Base-by-base conservation (phyloP, 208 protist species). In the Crithidia fasciculata region DNA sequence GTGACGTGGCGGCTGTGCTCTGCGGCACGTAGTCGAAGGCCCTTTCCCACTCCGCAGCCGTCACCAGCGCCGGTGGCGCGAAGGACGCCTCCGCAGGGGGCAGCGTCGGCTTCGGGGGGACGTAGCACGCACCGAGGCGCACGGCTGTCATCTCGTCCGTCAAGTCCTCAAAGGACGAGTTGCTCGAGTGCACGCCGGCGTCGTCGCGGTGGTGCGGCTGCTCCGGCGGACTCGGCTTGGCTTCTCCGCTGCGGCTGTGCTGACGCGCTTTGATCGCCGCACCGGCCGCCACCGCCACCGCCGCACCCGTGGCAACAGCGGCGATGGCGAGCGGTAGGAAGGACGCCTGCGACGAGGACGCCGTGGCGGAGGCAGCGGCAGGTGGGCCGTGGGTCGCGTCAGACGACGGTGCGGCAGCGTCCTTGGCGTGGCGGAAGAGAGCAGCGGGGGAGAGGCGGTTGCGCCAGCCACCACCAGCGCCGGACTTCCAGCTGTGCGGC, bases 121-220 rank as follows among this genome's bases (percentile, higher is more conserved):
- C 40, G 74, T 79, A 79, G 36, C 57, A 67, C 7, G 74, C 37
- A 12, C 74, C 74, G n/a, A 73, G 60, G 28, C 66, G 74, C 18
- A 72, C 70, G 39, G 74, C 74, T 6, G 74, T 79, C 74, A 79
- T 74, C 41, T 79, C 74, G 18, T 79, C 74, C 0, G 66, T 50
- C 41, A 79, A 54, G 47, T 79, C 74, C 74, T 79, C 74, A 43
- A 79, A 79, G 28, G 74, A 79, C 37, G 74, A 79, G 47, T n/a
- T 40, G 47, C 74, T 79, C 52, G 74, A 79, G 41, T 18, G 0
- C 2, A 4, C 43, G 9, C 40, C n/a, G 28, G 0, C 37, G 15
- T 54, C 40, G 36, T 40, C n/a, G 28, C 28, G 28, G 28, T 28
- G 28, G 28, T 28, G 28, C 28, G 28, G 28, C 28, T 28, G 28